These are phyloP conservation scores for Beta lomatogona DNA, from an alignment of 179 eudicot genomes.

Conservation along the genomic window DNA sequence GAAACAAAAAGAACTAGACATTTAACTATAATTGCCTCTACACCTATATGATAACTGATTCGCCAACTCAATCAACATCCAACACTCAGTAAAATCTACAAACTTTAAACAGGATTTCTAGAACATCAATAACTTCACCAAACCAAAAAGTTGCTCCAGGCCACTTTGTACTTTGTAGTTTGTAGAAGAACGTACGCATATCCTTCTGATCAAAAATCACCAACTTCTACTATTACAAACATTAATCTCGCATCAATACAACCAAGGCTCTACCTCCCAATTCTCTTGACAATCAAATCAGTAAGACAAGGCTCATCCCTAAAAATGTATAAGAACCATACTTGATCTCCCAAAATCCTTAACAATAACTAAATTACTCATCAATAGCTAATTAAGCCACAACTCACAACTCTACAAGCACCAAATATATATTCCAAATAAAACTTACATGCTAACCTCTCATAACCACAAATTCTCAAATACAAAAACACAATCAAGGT, in stretches of 20 bases:
- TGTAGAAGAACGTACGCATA: not conserved
- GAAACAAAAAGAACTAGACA: not conserved
- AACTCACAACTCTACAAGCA: not conserved
- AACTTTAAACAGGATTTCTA: not conserved
- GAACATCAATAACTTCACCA: not conserved
- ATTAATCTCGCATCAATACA: not conserved
- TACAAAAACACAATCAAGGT: not conserved
- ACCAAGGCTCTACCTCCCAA: not conserved
- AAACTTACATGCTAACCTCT: not conserved
- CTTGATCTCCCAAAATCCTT: not conserved
- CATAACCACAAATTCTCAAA: not conserved
- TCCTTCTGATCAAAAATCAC: not conserved
- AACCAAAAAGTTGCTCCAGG: not conserved
- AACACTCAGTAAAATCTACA: not conserved
- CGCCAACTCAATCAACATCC: not conserved
- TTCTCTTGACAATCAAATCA: not conserved
- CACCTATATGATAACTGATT: not conserved
- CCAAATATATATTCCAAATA: not conserved
- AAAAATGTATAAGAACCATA: not conserved
- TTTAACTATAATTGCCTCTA: not conserved
- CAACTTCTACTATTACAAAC: not conserved
- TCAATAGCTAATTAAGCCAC: not conserved
- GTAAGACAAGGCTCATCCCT: not conserved
- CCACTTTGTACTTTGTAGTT: not conserved
- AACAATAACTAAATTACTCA: not conserved